Conservation (phyloP, 2,329 filamentous ascomycete genomes). For the Aureobasidium uvarum region DNA sequence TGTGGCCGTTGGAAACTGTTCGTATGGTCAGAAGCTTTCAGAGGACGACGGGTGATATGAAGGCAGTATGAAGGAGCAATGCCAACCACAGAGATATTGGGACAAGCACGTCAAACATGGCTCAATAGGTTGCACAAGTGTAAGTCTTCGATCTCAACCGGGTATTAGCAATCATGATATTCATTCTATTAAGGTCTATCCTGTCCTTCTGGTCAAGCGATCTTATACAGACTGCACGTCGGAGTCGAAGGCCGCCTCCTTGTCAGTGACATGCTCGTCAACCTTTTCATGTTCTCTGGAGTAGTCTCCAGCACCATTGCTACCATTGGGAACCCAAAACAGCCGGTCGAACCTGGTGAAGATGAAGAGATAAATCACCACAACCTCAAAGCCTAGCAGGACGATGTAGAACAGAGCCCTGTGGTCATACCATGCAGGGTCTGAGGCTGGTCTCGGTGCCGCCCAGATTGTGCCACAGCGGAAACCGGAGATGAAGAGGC, state of each 20-base stretch:
- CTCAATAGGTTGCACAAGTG: too few relatives aligned
- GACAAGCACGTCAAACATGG: too few relatives aligned
- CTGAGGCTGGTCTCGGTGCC: conserved; percentile 29
- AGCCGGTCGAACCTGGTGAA: conserved; percentile 33
- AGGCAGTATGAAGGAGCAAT: too few relatives aligned
- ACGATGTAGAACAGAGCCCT: conserved; percentile 37
- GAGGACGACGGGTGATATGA: too few relatives aligned
- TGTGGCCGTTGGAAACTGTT: too few relatives aligned
- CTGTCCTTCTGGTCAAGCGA: neutral
- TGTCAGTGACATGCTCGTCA: neutral
- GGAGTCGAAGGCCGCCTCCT: neutral
- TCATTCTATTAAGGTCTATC: too few relatives aligned
- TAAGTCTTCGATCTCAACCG: too few relatives aligned
- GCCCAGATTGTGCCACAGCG: conserved; percentile 34
- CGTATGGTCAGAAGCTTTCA: too few relatives aligned
- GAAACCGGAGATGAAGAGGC: conserved; percentile 33
- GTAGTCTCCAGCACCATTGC: conserved; percentile 5
- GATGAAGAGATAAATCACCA: conserved; percentile 35
- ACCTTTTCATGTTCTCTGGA: neutral
- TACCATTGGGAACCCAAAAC: conserved; percentile 34
- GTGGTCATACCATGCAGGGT: conserved; percentile 37
- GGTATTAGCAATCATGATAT: too few relatives aligned
- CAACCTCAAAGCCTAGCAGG: conserved; percentile 35
- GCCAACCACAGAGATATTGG: too few relatives aligned
- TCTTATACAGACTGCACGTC: neutral